Percentiles rank a stretch among this genome's conserved stretches.
Evolutionary conservation across 2,329 filamentous ascomycete species (phyloP).

Genomic region (Diaporthe longicolla): DNA sequence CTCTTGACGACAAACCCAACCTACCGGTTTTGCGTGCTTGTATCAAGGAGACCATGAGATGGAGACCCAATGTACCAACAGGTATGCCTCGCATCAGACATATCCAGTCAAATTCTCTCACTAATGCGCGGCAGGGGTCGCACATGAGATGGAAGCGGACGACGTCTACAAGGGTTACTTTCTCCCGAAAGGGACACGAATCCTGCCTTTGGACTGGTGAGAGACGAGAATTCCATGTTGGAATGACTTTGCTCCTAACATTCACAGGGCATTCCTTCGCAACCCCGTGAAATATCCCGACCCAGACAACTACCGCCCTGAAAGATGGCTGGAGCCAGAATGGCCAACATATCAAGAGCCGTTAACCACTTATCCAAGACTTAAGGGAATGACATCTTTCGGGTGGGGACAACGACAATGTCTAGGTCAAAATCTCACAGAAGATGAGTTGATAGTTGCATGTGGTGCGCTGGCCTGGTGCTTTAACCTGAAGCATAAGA

Average conservation of each 20-base stretch:
- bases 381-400: conserved; percentile 3
- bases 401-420: conserved; percentile 1
- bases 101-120: neutral
- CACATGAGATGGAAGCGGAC: conserved; percentile 17
- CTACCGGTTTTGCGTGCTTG: neutral
- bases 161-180: conserved; percentile 6
- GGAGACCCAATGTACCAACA: conserved; percentile 20
- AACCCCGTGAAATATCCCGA: conserved; percentile 4
- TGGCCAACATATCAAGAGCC: conserved; percentile 20
- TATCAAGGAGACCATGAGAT: conserved; percentile 25
- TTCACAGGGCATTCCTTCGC: conserved; percentile 4
- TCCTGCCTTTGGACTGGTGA: conserved; percentile 3
- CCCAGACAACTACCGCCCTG: conserved; percentile 4
- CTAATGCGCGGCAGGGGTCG: neutral
- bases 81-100: neutral
- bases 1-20: neutral
- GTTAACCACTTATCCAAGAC: neutral
- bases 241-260: neutral
- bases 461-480: conserved; percentile 23
- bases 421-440: neutral
- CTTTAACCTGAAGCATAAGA: conserved; percentile 9
- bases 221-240: too few species aligned
- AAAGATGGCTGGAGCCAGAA: conserved; percentile 5
- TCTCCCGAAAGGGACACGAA: neutral
- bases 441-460: conserved; percentile 18